Evolutionary conservation across 129 eudicot species (phyloP), one percentile per base, ranked within the genome.

Genomic region (Flaveria linearis): DNA sequence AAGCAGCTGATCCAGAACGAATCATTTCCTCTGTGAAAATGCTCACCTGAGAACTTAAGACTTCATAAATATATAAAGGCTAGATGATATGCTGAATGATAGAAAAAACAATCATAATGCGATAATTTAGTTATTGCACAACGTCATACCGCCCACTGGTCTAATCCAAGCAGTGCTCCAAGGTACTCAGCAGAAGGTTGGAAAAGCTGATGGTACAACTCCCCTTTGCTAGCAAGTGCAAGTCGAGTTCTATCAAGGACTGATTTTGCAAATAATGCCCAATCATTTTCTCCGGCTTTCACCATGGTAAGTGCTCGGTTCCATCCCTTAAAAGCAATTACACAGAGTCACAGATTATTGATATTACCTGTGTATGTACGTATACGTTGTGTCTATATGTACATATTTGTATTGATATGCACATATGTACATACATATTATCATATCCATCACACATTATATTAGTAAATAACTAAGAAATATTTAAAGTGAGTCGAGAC

Each of bases 101-200:
- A 9, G 47, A 17, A 20, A 23, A 26, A 75, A 61, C 41, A 18
- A 41, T 33, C 16, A 30, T 53, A 52, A 55, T 39, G 58, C 4
- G 62, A 72, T 26, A 45, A 17, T 47, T 68, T 55, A 18, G 30
- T 23, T 64, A 61, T 60, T 16, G 62, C 45, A 69, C 18, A 61
- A 20, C 28, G 51, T 49, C 92, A 69, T 91, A 95, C 99, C 64
- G 91, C 97, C 96, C 91, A 86, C 73, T 89, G 84, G 23, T 89
- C 96, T 70, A 95, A 82, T 62, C 93, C 97, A 77, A 95, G 99
- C 70, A 53, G 82, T 53, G 97, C 88, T 69, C 99, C 99, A 17
- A 91, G 96, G 83, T 95, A 89, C 89, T 95, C 99, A 15, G 99
- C 99, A 71, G 99, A 91, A 69, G 99, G 99, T 71, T 95, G 99